Conservation (phyloP, 306 rosid species). For the Medicago arabica region DNA sequence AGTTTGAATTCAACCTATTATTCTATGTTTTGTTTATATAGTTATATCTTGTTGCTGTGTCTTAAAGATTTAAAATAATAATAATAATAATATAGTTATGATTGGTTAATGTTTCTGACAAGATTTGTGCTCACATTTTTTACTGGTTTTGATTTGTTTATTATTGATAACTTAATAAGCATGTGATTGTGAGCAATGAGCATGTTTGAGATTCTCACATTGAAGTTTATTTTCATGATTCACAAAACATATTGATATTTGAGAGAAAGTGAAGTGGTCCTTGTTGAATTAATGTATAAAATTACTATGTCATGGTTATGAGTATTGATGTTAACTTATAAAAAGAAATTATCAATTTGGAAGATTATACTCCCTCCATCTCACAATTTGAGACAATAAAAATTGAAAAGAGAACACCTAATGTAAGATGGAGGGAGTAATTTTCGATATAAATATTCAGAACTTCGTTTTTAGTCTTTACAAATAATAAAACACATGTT, state of each 20-base stretch:
- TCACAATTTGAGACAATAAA: too few relatives aligned
- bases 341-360: too few relatives aligned
- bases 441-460: too few relatives aligned
- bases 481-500: too few relatives aligned
- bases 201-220: slow-evolving; percentile 11
- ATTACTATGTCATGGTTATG: slow-evolving; percentile 13
- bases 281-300: not conserved
- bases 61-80: slow-evolving; percentile 12
- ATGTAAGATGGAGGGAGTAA: too few relatives aligned
- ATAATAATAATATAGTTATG: slow-evolving; percentile 1
- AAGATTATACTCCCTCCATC: too few relatives aligned
- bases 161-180: not conserved
- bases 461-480: too few relatives aligned
- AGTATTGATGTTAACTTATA: not conserved
- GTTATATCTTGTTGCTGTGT: not conserved
- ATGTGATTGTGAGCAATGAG: slow-evolving; percentile 14
- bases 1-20: slow-evolving; percentile 19
- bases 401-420: too few relatives aligned
- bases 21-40: not conserved
- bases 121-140: not conserved
- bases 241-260: not conserved
- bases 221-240: slow-evolving; percentile 30
- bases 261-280: slow-evolving; percentile 1
- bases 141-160: too few relatives aligned
- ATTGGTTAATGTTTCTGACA: not conserved